These are phyloP conservation scores for Aspergillus fijiensis DNA, from an alignment of 2,329 filamentous ascomycete genomes.

Conservation along the genomic window DNA sequence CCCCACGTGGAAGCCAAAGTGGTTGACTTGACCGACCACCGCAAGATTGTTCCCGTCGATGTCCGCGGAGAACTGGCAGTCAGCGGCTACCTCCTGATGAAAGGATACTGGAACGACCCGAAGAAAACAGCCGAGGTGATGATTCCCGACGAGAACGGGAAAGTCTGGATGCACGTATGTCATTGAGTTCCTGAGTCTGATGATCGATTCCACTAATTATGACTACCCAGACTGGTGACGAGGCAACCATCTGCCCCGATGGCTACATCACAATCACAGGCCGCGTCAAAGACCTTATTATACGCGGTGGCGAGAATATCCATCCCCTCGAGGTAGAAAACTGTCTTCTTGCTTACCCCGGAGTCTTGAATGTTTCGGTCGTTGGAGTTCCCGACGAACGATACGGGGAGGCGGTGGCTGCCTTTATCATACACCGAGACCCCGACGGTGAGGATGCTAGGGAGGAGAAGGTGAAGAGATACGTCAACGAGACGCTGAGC, in stretches of 20 bases:
- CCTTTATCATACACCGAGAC: constrained; percentile 67
- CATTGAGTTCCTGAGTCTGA: constrained; percentile 20
- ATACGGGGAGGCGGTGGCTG: constrained; percentile 84
- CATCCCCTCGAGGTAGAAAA: constrained; percentile 92
- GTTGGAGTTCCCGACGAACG: constrained; percentile 78
- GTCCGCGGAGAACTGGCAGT: constrained; percentile 78
- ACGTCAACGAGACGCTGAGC: constrained; percentile 69
- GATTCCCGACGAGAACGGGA: constrained; percentile 55
- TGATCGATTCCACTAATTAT: background rate
- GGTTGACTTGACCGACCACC: constrained; percentile 66
- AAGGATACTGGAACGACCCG: constrained; percentile 81
- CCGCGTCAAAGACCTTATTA: constrained; percentile 92
- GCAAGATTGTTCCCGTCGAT: constrained; percentile 60
- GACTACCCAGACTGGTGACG: constrained; percentile 72
- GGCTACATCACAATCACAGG: constrained; percentile 89
- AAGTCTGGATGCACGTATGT: constrained; percentile 72
- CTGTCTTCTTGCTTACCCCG: constrained; percentile 71
- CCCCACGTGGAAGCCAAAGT: constrained; percentile 81
- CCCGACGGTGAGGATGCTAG: constrained; percentile 43
- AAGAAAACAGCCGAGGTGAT: constrained; percentile 68
- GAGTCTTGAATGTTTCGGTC: constrained; percentile 73
- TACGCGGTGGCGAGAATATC: constrained; percentile 92
- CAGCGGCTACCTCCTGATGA: constrained; percentile 84
- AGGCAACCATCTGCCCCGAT: constrained; percentile 77
- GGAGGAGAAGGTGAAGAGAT: constrained; percentile 62